phyloP scores from a whole-genome alignment of 1,284 basidiomycete species.

The Ustilago vetiveriae region DNA sequence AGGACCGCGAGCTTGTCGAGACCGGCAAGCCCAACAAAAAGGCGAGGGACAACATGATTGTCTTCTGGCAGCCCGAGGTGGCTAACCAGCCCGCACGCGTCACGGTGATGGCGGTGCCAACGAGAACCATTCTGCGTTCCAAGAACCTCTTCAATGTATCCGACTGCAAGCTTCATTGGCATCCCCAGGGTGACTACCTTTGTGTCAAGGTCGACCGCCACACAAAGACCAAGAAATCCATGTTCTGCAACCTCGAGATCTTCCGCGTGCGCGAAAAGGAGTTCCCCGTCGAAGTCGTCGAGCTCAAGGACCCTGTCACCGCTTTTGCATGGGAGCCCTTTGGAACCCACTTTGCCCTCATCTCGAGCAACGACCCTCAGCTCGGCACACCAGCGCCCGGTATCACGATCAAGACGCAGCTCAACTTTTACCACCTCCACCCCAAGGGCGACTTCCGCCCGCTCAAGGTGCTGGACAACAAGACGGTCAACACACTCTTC shows the following conservation, averaged over 20 bases:
- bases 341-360: constrained; percentile 93
- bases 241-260: constrained; percentile 97
- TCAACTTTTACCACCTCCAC: constrained; percentile 96
- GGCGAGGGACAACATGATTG: constrained; percentile 87
- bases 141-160: constrained; percentile 99
- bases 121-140: constrained; percentile 83
- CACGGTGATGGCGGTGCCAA: constrained; percentile 88
- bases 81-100: constrained; percentile 95
- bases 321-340: constrained; percentile 99
- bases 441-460: constrained; percentile 94
- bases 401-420: constrained; percentile 92
- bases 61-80: constrained; percentile 97
- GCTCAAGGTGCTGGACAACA: constrained; percentile 82
- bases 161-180: constrained; percentile 98
- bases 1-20: constrained; percentile 73
- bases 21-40: constrained; percentile 69
- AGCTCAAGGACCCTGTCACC: constrained; percentile 94
- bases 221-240: constrained; percentile 98
- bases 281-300: constrained; percentile 96
- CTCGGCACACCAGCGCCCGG: constrained; percentile 86
- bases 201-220: constrained; percentile 99
- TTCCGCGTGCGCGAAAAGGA: constrained; percentile 98
- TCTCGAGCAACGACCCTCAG: constrained; percentile 93
- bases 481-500: constrained; percentile 92
- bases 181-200: constrained; percentile 97